These are phyloP conservation scores for Sporothrix phasma DNA, from an alignment of 2,329 filamentous ascomycete genomes.

Conservation along the genomic window DNA sequence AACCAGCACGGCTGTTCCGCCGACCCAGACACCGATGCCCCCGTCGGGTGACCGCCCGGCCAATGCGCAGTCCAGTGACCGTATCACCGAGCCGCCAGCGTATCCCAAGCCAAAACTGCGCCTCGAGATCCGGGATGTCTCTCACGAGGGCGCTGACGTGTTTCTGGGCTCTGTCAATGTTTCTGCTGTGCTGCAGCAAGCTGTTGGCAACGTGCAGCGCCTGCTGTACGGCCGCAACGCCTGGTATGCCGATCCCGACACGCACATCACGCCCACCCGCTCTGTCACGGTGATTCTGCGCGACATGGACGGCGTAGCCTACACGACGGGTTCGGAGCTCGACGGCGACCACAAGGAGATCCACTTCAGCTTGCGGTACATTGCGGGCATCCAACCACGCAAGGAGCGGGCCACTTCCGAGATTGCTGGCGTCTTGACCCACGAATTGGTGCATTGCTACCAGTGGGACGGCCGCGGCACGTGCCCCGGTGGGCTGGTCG, in stretches of 20 bases:
- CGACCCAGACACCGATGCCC: not conserved
- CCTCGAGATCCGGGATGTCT: conserved; percentile 48
- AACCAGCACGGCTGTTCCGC: not conserved
- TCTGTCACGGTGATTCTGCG: conserved; percentile 78
- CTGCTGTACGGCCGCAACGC: conserved; percentile 55
- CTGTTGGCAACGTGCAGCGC: conserved; percentile 58
- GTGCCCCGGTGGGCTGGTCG: conserved; percentile 68
- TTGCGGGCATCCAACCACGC: conserved; percentile 37
- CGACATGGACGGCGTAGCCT: conserved; percentile 74
- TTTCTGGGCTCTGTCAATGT: conserved; percentile 62
- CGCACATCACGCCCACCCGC: conserved; percentile 53
- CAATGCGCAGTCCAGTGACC: not conserved
- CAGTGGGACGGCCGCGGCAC: conserved; percentile 60
- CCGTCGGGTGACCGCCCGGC: not conserved
- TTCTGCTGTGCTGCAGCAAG: conserved; percentile 48
- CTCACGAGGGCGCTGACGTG: conserved; percentile 48
- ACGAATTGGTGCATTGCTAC: conserved; percentile 93
- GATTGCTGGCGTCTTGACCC: conserved; percentile 72
- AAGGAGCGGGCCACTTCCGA: conserved; percentile 43
- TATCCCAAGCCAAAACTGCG: conserved; percentile 47
- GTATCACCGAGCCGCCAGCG: not conserved
- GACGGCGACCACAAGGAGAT: conserved; percentile 89
- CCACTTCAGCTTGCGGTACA: conserved; percentile 72
- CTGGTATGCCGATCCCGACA: conserved; percentile 31
- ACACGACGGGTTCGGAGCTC: conserved; percentile 71